phyloP scores from a whole-genome alignment of 2,329 filamentous ascomycete genomes.

The Penicillium sp. region DNA sequence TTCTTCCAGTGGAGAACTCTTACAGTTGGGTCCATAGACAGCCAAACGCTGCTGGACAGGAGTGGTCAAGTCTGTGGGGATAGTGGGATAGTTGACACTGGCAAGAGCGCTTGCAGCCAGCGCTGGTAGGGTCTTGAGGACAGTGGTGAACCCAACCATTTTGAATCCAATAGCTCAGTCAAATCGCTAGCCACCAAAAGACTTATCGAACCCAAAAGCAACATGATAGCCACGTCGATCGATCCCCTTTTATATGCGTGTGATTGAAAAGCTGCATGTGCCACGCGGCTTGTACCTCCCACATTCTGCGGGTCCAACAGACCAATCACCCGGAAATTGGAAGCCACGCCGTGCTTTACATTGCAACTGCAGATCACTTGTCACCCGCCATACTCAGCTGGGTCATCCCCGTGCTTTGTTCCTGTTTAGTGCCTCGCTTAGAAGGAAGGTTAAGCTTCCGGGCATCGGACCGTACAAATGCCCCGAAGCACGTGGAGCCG shows the following conservation, averaged over 20 bases:
- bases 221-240: not conserved
- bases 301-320: not conserved
- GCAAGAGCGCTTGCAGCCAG: constrained; percentile 21
- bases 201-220: not conserved
- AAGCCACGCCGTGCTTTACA: constrained; percentile 9
- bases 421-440: not conserved
- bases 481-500: constrained; percentile 7
- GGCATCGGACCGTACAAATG: constrained; percentile 5
- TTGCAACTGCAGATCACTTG: constrained; percentile 1
- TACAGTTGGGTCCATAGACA: constrained; percentile 52
- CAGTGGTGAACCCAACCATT: constrained; percentile 12
- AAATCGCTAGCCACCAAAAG: not conserved
- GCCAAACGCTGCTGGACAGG: constrained; percentile 57
- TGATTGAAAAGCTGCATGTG: not conserved
- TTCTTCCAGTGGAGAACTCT: constrained; percentile 10
- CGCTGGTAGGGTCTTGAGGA: constrained; percentile 20
- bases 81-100: constrained; percentile 45
- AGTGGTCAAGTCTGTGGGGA: constrained; percentile 53
- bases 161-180: not conserved
- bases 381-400: not conserved
- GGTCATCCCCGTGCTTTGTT: not conserved
- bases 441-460: constrained; percentile 5
- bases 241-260: not conserved
- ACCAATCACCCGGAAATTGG: constrained; percentile 12
- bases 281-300: not conserved